A percentile compares a stretch with the other conserved stretches of the same genome.
phyloP scores from a whole-genome alignment of 306 rosid genomes.

The Cicer judaicum region DNA sequence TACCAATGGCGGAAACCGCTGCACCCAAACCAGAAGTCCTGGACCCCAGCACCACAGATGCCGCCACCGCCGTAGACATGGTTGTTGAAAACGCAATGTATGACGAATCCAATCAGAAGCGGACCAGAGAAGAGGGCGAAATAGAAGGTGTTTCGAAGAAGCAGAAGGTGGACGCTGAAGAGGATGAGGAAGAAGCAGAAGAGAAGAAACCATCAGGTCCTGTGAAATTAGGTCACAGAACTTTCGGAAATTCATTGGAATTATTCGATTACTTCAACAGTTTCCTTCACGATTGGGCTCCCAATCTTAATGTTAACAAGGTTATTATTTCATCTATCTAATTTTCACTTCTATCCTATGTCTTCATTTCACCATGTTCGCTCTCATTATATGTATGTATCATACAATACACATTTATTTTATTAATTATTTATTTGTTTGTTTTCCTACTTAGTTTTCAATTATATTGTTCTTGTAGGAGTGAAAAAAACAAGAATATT shows the following conservation, averaged over 20 bases:
- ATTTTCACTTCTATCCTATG: neutral
- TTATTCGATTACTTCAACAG: conserved; percentile 70
- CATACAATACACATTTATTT: too few species aligned
- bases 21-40: conserved; percentile 15
- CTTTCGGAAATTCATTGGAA: conserved; percentile 59
- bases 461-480: too few species aligned
- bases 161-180: conserved; percentile 36
- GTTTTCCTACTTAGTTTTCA: too few species aligned
- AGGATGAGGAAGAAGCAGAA: conserved; percentile 25
- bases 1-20: conserved; percentile 36
- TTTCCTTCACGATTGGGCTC: conserved; percentile 76
- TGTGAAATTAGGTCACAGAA: conserved; percentile 55
- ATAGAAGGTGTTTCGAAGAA: conserved; percentile 38
- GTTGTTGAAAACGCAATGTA: conserved; percentile 13
- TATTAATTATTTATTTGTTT: too few species aligned
- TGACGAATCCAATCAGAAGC: conserved; percentile 39
- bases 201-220: conserved; percentile 36
- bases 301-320: conserved; percentile 68
- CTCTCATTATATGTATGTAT: too few species aligned
- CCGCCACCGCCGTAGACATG: conserved; percentile 32
- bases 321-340: conserved; percentile 36
- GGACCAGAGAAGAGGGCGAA: conserved; percentile 37
- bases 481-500: too few species aligned
- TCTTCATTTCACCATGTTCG: neutral
- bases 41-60: conserved; percentile 5